Conservation (phyloP, 768 basidiomycete species). For the Russula abietina region DNA sequence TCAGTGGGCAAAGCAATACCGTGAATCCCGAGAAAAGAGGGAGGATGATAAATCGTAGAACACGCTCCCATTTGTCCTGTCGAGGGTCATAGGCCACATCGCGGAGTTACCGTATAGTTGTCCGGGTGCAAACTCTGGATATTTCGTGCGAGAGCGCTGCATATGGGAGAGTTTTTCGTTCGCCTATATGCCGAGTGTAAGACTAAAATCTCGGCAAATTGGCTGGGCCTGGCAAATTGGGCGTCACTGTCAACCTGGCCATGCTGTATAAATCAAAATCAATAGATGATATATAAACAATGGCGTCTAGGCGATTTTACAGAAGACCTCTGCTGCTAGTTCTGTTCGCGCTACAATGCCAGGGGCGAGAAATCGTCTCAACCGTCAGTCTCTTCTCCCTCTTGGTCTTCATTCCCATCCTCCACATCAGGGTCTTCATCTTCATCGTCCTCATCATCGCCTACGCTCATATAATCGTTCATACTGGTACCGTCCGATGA, state of each 20-base stretch:
- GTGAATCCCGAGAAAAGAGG: slow-evolving; percentile 9
- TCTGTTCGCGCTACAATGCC: not conserved
- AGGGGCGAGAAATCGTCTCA: not conserved
- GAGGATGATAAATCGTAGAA: slow-evolving; percentile 21
- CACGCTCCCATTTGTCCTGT: not conserved
- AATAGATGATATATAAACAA: slow-evolving; percentile 5
- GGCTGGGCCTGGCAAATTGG: not conserved
- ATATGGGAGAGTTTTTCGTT: not conserved
- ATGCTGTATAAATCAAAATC: not conserved
- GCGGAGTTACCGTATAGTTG: not conserved
- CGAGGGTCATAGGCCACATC: not conserved
- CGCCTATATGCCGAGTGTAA: not conserved
- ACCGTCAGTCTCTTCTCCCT: not conserved
- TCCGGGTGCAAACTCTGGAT: not conserved
- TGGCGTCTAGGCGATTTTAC: not conserved
- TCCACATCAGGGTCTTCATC: slow-evolving; percentile 7
- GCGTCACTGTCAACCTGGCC: not conserved
- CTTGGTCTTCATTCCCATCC: slow-evolving; percentile 6
- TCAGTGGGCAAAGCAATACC: slow-evolving; percentile 25
- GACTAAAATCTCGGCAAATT: not conserved
- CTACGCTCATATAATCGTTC: slow-evolving; percentile 25
- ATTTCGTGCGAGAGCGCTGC: not conserved
- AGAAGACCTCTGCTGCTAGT: not conserved
- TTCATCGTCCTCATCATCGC: slow-evolving; percentile 16
- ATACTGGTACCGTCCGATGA: slow-evolving; percentile 12